Base-by-base conservation (phyloP, 331 rosid species). In the Erythrophleum ivorense region DNA sequence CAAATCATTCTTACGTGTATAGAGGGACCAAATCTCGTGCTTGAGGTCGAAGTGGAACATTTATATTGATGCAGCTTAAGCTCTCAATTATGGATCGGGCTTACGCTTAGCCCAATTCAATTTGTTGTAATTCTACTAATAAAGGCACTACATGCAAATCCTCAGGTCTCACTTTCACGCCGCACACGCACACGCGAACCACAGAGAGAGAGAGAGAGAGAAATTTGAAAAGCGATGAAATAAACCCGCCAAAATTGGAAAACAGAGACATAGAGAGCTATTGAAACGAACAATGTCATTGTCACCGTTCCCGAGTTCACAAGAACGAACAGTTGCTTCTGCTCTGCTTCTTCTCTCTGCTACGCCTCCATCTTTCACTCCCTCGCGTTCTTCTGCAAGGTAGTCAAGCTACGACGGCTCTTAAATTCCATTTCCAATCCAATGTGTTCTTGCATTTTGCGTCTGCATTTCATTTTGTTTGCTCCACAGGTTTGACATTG, bases 281-380 rank as follows among this genome's bases (percentile, higher is more conserved):
- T 77, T 71, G 59, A 21, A 73, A 79, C 73, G 38, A 81, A 48
- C 84, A 58, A 87, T 84, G 85, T 15, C 84, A 49, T 91, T 90
- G 91, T 86, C 83, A 6, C 52, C 81, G 50, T 92, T 89, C 82
- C 98, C 96, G 41, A 87, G 84, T 59, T 83, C 91, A 5, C 82
- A 75, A 71, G 97, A 94, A 76, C 90, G 57, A 80, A 73, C 76
- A 0, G 97, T 86, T 41, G 98, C 97, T 80, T 91, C 98, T 70
- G 90, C 97, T 64, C 81, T 94, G 79, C 91, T 94, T 19, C 95
- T 91, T 83, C 97, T 94, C 82, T 83, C 86, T 48, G 55, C 71
- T 10, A 15, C 67, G 8, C 75, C 91, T 57, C 82, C 86, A 4
- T 62, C 85, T 54, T 76, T 82, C 21, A 49, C 84, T 55, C 69